These are phyloP conservation scores for Coemansia sp. DNA, from an alignment of 192 early-diverging fungal species.

Conservation along the genomic window DNA sequence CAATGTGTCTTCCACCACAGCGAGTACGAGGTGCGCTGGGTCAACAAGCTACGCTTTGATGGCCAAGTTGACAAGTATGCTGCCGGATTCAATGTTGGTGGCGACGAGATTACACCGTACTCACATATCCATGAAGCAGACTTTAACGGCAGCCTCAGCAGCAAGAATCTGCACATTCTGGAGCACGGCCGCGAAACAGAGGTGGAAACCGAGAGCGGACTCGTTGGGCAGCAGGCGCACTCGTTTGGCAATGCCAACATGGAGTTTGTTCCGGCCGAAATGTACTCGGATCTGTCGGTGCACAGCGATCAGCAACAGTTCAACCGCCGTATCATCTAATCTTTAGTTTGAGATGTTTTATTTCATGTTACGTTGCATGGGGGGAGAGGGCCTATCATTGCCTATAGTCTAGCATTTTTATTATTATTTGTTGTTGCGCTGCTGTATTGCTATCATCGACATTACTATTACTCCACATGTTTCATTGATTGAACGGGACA, in stretches of 20 bases:
- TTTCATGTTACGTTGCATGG: no score
- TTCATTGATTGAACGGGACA: no score
- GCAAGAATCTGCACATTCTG: conserved; percentile 10
- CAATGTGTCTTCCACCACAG: conserved; percentile 41
- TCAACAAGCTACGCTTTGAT: conserved; percentile 34
- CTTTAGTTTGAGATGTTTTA: not conserved
- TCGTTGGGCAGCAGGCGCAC: not conserved
- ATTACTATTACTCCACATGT: no score
- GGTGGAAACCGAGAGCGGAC: not conserved
- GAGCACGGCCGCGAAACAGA: not conserved
- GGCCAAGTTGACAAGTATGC: conserved; percentile 13
- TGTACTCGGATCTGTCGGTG: conserved; percentile 8
- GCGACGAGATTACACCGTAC: conserved; percentile 17
- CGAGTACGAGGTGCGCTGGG: conserved; percentile 35
- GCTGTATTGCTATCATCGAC: no score
- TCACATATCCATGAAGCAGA: conserved; percentile 14
- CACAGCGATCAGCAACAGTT: conserved; percentile 2
- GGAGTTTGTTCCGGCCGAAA: not conserved
- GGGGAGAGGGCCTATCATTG: no score
- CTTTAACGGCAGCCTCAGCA: not conserved
- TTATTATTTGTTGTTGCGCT: no score
- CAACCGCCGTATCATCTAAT: conserved; percentile 18
- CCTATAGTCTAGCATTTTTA: no score
- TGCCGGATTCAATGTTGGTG: not conserved
- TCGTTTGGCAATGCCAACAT: conserved; percentile 4